These are phyloP conservation scores for Mortierella sp. DNA, from an alignment of 371 early-diverging fungal genomes.

Conservation along the genomic window DNA sequence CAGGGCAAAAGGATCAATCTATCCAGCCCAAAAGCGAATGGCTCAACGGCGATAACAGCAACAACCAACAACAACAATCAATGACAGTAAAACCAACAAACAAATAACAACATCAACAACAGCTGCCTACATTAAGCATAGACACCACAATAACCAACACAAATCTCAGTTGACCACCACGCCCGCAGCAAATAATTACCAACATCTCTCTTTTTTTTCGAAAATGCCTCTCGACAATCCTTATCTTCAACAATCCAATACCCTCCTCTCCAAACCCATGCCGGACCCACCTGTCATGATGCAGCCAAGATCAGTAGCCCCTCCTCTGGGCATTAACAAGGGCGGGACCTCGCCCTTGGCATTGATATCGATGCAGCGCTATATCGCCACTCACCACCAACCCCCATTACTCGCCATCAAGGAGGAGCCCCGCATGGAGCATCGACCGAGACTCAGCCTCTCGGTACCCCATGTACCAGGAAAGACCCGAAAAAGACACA, in stretches of 20 bases:
- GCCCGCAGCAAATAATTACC: background rate
- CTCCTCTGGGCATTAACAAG: constrained; percentile 14
- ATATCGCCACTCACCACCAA: background rate
- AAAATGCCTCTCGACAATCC: background rate
- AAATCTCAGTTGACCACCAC: background rate
- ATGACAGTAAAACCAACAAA: background rate
- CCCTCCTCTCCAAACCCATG: constrained; percentile 22
- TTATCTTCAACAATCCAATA: background rate
- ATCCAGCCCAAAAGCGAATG: constrained; percentile 15
- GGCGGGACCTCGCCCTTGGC: constrained; percentile 1
- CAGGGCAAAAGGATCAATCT: constrained; percentile 3
- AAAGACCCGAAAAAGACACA: constrained; percentile 54
- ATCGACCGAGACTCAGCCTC: constrained; percentile 27
- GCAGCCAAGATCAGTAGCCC: background rate
- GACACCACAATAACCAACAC: background rate
- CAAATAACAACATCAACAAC: background rate
- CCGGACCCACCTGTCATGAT: constrained; percentile 11
- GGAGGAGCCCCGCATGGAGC: constrained; percentile 23
- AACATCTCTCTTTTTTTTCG: background rate
- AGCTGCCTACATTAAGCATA: background rate
- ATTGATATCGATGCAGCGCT: background rate
- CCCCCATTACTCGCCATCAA: constrained; percentile 24
- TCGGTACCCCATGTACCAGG: constrained; percentile 25
- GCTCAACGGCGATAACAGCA: constrained; percentile 4
- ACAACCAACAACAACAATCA: background rate